Evolutionary conservation across 371 early-diverging fungal genomes (phyloP).

Genomic region (Entomophthora muscae): DNA sequence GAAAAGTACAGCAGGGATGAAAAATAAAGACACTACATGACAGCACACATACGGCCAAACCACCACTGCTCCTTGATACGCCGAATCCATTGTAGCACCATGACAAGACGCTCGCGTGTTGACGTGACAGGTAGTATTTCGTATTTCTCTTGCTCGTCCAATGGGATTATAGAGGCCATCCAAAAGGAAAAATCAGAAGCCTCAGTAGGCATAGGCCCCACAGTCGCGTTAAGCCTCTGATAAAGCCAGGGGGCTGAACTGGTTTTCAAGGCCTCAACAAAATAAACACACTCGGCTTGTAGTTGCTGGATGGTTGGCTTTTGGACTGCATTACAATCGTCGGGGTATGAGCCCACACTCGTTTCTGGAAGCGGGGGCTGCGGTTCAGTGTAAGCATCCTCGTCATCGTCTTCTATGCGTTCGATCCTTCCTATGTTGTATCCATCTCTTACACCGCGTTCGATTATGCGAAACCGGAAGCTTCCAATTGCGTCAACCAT

Average conservation of each 20-base stretch:
- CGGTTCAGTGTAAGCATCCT: not conserved
- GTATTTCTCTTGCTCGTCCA: slow-evolving; percentile 23
- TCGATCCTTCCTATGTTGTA: slow-evolving; percentile 20
- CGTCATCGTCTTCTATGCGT: slow-evolving; percentile 23
- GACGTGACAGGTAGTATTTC: slow-evolving; percentile 18
- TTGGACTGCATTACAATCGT: slow-evolving; percentile 1
- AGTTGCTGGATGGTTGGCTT: slow-evolving; percentile 6
- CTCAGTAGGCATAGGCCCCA: slow-evolving; percentile 23
- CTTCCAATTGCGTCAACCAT: slow-evolving; percentile 23
- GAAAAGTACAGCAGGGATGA: too few species aligned
- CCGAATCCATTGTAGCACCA: slow-evolving; percentile 25
- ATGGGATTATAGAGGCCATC: slow-evolving; percentile 31
- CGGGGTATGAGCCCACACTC: not conserved
- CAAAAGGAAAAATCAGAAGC: slow-evolving; percentile 32
- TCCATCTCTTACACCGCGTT: slow-evolving; percentile 14
- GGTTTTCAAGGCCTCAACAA: slow-evolving; percentile 16
- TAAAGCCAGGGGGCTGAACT: slow-evolving; percentile 16
- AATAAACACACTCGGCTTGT: slow-evolving; percentile 13
- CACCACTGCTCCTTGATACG: slow-evolving; percentile 12
- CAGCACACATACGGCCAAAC: slow-evolving; percentile 11
- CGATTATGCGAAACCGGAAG: slow-evolving; percentile 20
- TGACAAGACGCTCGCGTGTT: slow-evolving; percentile 20
- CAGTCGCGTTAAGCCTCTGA: slow-evolving; percentile 18
- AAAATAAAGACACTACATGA: slow-evolving; percentile 4
- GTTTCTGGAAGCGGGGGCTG: not conserved